Conservation (phyloP, 495 filamentous ascomycete genomes). For the Pseudoneurospora amorphoporcata region DNA sequence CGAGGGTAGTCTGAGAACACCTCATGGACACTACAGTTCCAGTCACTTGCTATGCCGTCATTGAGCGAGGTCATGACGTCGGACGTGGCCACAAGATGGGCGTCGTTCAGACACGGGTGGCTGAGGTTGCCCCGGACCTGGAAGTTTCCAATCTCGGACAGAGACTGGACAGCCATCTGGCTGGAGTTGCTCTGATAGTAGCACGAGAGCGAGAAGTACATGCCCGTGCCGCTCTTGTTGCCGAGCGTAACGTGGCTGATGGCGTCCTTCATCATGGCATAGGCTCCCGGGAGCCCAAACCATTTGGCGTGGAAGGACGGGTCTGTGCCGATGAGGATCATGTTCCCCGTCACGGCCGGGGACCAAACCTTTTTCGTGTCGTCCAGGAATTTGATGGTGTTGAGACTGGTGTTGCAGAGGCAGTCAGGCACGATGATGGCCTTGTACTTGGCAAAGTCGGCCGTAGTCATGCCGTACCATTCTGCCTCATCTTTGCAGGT, state of each 20-base stretch:
- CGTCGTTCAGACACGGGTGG: slow-evolving; percentile 32
- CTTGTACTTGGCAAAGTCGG: slow-evolving; percentile 23
- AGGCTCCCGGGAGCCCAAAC: slow-evolving; percentile 16
- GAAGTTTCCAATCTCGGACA: slow-evolving; percentile 37
- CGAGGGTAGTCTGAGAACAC: slow-evolving; percentile 35
- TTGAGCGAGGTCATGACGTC: slow-evolving; percentile 28
- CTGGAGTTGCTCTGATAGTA: slow-evolving; percentile 16
- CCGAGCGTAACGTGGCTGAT: slow-evolving; percentile 16
- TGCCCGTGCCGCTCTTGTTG: slow-evolving; percentile 16
- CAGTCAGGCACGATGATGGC: slow-evolving; percentile 21
- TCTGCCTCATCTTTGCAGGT: slow-evolving; percentile 18
- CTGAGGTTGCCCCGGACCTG: slow-evolving; percentile 29
- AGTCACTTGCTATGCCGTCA: slow-evolving; percentile 33
- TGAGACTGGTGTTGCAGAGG: slow-evolving; percentile 17
- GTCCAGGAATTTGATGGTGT: slow-evolving; percentile 19
- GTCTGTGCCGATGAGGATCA: slow-evolving; percentile 22
- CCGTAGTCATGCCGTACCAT: slow-evolving; percentile 22
- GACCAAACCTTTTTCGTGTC: slow-evolving; percentile 21
- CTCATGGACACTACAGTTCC: slow-evolving; percentile 41
- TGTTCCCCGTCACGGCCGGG: slow-evolving; percentile 23
- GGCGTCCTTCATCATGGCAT: slow-evolving; percentile 18
- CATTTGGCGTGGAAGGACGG: slow-evolving; percentile 20
- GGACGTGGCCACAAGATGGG: slow-evolving; percentile 35
- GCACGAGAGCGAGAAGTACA: slow-evolving; percentile 25
- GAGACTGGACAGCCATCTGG: slow-evolving; percentile 26